A percentile compares a stretch with the other conserved stretches of the same genome.
phyloP scores from a whole-genome alignment of 192 early-diverging fungal species.

The Radiomyces spectabilis region DNA sequence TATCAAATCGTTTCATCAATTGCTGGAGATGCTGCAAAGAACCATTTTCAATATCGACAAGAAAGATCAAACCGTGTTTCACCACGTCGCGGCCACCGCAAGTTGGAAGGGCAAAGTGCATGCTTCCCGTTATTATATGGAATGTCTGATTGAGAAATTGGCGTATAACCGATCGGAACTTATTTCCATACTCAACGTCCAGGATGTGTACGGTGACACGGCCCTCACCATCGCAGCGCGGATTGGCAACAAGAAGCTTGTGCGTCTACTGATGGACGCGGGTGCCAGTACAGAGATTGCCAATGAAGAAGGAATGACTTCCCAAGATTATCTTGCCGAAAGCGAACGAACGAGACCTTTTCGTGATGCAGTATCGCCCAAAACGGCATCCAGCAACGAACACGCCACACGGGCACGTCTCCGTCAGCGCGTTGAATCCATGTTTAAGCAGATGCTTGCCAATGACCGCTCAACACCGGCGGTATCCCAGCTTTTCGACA shows the following conservation, averaged over 20 bases:
- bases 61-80: slow-evolving; percentile 79
- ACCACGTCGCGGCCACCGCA: slow-evolving; percentile 77
- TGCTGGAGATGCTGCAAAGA: slow-evolving; percentile 71
- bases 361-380: background rate
- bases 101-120: slow-evolving; percentile 60
- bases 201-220: slow-evolving; percentile 79
- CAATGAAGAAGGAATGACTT: slow-evolving; percentile 61
- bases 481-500: slow-evolving; percentile 35
- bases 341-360: slow-evolving; percentile 4
- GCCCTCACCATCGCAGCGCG: slow-evolving; percentile 60
- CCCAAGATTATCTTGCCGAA: slow-evolving; percentile 50
- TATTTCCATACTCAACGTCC: slow-evolving; percentile 66
- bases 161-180: slow-evolving; percentile 63
- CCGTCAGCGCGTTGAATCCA: slow-evolving; percentile 6
- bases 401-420: background rate
- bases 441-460: slow-evolving; percentile 1
- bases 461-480: slow-evolving; percentile 7
- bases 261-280: slow-evolving; percentile 49
- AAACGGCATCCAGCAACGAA: background rate
- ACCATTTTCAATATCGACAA: slow-evolving; percentile 72
- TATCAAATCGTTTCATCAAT: slow-evolving; percentile 61
- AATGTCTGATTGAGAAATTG: slow-evolving; percentile 73
- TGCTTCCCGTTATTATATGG: slow-evolving; percentile 84
- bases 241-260: slow-evolving; percentile 51
- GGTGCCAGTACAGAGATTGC: slow-evolving; percentile 46